Percentiles rank a stretch among this genome's conserved stretches.
These are phyloP conservation scores for Cryptococcus sp. DNA, from an alignment of 1,284 basidiomycete species.

Conservation along the genomic window DNA sequence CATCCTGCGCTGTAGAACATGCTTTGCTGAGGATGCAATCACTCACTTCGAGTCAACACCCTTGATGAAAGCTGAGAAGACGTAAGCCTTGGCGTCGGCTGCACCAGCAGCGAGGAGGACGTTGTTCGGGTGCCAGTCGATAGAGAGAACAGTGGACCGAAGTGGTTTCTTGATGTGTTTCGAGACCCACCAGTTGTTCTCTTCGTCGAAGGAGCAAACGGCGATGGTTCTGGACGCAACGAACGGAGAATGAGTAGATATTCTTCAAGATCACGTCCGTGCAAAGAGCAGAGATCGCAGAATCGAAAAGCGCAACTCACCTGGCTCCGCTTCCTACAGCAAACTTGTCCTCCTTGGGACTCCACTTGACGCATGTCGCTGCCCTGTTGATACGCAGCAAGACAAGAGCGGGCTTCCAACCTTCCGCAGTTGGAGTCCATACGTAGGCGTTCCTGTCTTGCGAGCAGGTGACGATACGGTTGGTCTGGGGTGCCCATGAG, in stretches of 20 bases:
- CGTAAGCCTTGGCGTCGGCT: constrained; percentile 92
- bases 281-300: neutral
- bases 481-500: constrained; percentile 96
- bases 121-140: constrained; percentile 99
- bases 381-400: constrained; percentile 92
- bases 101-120: constrained; percentile 91
- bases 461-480: constrained; percentile 96
- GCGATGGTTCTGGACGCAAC: constrained; percentile 70
- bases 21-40: neutral
- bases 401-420: constrained; percentile 98
- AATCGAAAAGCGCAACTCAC: constrained; percentile 54
- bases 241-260: neutral
- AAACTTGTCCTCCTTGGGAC: constrained; percentile 97
- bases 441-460: constrained; percentile 99
- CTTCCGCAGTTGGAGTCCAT: constrained; percentile 80
- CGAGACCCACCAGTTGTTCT: constrained; percentile 99
- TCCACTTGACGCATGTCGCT: constrained; percentile 94
- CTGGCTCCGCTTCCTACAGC: constrained; percentile 95
- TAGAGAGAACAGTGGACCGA: constrained; percentile 83
- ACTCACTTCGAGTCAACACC: constrained; percentile 88
- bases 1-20: neutral
- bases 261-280: neutral
- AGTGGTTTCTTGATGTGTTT: constrained; percentile 97
- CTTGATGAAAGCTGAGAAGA: constrained; percentile 99
- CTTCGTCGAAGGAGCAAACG: constrained; percentile 90